These are phyloP conservation scores for Macadamia integrifolia DNA, from an alignment of 164 flowering plant genomes.

Conservation along the genomic window DNA sequence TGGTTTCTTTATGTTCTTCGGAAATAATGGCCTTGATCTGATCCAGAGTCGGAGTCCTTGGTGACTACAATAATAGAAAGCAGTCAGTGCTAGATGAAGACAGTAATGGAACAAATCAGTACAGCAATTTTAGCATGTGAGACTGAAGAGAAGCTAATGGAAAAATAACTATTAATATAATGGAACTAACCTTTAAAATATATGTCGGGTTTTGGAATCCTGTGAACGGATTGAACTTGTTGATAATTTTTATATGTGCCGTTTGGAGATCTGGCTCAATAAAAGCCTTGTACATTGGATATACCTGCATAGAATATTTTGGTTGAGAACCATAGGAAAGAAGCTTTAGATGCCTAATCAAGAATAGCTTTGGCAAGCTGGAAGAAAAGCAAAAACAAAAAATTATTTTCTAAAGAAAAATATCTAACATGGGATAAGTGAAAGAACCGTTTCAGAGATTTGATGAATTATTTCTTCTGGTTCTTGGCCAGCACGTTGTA, in stretches of 20 bases:
- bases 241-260: constrained; percentile 85
- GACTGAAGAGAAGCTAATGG: background rate
- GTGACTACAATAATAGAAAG: constrained; percentile 51
- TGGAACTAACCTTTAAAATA: constrained; percentile 65
- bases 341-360: constrained; percentile 3
- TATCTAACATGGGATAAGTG: constrained; percentile 23
- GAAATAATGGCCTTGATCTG: constrained; percentile 55
- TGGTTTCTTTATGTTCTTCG: constrained; percentile 50
- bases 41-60: constrained; percentile 49
- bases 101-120: constrained; percentile 2
- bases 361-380: background rate
- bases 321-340: constrained; percentile 5
- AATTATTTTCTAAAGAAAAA: constrained; percentile 2
- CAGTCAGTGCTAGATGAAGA: constrained; percentile 13
- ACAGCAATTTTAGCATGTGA: background rate
- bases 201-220: constrained; percentile 94
- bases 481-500: constrained; percentile 95
- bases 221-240: constrained; percentile 94
- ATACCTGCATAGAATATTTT: constrained; percentile 50
- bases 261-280: constrained; percentile 96
- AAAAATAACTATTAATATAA: background rate
- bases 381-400: background rate
- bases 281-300: constrained; percentile 98
- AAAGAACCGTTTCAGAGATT: constrained; percentile 92
- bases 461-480: constrained; percentile 98